These are phyloP conservation scores for Cercospora berteroae DNA, from an alignment of 2,329 filamentous ascomycete species.

Conservation along the genomic window DNA sequence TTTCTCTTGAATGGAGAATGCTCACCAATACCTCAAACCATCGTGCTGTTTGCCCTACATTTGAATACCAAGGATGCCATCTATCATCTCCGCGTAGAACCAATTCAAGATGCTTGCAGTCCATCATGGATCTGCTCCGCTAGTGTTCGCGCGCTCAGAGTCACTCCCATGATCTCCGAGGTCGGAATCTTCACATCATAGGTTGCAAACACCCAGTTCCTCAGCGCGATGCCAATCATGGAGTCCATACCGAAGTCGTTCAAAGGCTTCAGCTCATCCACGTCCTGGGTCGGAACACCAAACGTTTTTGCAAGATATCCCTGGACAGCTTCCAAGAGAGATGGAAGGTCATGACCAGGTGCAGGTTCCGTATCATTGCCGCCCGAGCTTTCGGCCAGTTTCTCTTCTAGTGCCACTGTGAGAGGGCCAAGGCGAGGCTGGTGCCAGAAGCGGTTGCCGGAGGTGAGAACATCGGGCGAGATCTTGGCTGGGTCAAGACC, in stretches of 20 bases:
- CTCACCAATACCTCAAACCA: background rate
- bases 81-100: background rate
- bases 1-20: background rate
- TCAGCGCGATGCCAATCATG: background rate
- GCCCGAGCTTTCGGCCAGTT: background rate
- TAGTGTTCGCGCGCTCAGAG: background rate
- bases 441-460: background rate
- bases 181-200: background rate
- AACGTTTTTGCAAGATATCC: background rate
- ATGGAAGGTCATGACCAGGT: background rate
- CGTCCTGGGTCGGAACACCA: background rate
- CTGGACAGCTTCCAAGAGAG: background rate
- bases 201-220: background rate
- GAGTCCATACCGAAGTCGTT: background rate
- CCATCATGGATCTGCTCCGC: background rate
- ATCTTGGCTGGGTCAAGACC: background rate
- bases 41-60: background rate
- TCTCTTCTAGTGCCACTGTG: background rate
- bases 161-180: background rate
- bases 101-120: background rate
- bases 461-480: background rate
- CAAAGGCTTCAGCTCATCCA: background rate
- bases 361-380: background rate
- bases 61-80: background rate
- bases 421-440: background rate